Evolutionary conservation across 2,329 filamentous ascomycete species (phyloP), one percentile per base, ranked within the genome.

Genomic region (Aspergillus nomiae): DNA sequence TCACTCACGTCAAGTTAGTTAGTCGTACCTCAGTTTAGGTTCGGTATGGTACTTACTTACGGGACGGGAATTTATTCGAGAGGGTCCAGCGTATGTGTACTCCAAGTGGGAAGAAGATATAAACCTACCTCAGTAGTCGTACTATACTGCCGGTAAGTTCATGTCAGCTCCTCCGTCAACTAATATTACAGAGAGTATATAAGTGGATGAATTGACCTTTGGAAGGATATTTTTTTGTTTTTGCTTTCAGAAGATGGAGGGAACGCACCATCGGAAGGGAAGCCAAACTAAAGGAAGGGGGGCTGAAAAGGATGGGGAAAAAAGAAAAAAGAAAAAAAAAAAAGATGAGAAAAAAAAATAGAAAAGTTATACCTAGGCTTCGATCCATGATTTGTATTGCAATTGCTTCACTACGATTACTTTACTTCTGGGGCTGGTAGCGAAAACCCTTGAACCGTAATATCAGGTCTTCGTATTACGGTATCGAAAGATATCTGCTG

Each of bases 381-480:
- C 55, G 63, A 61, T 62, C 61, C 53, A 64, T 64, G 62, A 64
- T 56, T 64, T 64, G 59, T 59, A 62, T 59, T 34, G 48, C 19
- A 30, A 10, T 32, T 19, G 19, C 28, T 51, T 32, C 48, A 21
- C 28, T 59, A 38, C 50, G 38, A 54, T 16, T 41, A 41, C 36
- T 19, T 16, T 46, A 59, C 58, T 55, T 60, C 53, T 53, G 54
- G 61, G 53, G 30, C 41, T 38, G 62, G 65, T 60, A 67, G 64
- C 61, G 62, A 65, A 60, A 50, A 59, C 50, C 55, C 48, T 62
- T 32, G 58, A 60, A 50, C 59, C 30, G 59, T 63, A 63, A 60
- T 51, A 30, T 59, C 2, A 26, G 16, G 32, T 55, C 34, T 34
- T 34, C 30, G 41, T 57, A 61, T 48, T 32, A 64, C 53, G 10